Evolutionary conservation across 23 red algal genomes (phyloP).

Genomic region (Pyropia haitanensis): DNA sequence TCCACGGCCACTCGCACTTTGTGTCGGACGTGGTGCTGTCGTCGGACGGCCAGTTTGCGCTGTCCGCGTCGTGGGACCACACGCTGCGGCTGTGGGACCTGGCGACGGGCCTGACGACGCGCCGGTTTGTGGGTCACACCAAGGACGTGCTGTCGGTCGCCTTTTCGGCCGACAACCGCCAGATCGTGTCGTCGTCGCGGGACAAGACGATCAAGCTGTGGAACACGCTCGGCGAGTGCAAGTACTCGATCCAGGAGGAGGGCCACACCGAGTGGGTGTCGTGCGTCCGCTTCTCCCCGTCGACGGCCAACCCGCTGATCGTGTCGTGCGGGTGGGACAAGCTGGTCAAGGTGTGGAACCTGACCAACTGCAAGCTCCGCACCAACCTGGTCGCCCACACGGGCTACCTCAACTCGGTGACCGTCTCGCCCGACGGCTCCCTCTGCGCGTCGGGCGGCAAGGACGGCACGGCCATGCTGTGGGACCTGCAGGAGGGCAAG

Average conservation of each 20-base stretch:
- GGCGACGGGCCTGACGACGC: constrained; percentile 52
- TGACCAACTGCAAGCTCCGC: constrained; percentile 89
- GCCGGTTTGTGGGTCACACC: constrained; percentile 90
- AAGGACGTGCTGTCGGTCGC: constrained; percentile 97
- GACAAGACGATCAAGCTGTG: constrained; percentile 99
- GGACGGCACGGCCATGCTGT: constrained; percentile 87
- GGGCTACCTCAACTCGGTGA: constrained; percentile 91
- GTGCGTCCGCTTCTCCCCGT: constrained; percentile 96
- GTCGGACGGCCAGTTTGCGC: constrained; percentile 93
- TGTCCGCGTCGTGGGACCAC: constrained; percentile 96
- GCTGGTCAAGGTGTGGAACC: constrained; percentile 97
- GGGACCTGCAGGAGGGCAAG: constrained; percentile 92
- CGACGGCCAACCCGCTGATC: constrained; percentile 77
- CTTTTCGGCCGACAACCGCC: constrained; percentile 91
- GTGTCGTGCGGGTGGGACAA: constrained; percentile 99
- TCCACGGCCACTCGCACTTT: constrained; percentile 91
- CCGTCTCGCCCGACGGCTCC: constrained; percentile 91
- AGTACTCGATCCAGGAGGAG: constrained; percentile 89
- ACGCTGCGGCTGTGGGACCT: constrained; percentile 94
- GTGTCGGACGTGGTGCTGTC: constrained; percentile 90
- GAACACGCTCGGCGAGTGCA: constrained; percentile 99
- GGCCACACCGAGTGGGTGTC: constrained; percentile 89
- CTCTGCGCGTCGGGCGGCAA: constrained; percentile 93
- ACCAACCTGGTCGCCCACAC: constrained; percentile 80
- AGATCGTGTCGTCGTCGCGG: constrained; percentile 93